Evolutionary conservation across 2,329 filamentous ascomycete genomes (phyloP), one percentile per base, ranked within the genome.

Genomic region (Diplodia sapinea): DNA sequence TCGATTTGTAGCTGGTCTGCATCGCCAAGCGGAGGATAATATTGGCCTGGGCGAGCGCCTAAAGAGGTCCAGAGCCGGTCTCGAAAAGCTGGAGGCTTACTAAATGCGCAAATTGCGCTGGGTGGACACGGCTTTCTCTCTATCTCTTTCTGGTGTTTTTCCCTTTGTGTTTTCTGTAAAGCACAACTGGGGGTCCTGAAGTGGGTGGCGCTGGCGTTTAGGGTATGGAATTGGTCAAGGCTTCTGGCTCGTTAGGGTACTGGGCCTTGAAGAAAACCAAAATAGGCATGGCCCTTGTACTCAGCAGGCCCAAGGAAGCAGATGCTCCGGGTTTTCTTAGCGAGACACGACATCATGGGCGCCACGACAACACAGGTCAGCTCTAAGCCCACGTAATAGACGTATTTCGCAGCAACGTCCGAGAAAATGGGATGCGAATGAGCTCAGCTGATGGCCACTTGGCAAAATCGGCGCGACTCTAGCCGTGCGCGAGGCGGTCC

Each of bases 1-100:
- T 8, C 71, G 71, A 17, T 80, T 80, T 59, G 74, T 80, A n/a
- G 73, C 73, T 49, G 72, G 70, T 23, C 70, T 80, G 13, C 70
- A 75, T 33, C 70, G 72, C 17, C 72, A 76, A 52, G 76, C 20
- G 13, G 64, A 66, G 47, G 65, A 64, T 36, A 51, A 56, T 38
- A 50, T 67, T 43, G 68, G 57, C 54, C 50, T 70, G 51, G 68
- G 70, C 5, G 69, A 71, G 17, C 59, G 69, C 33, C 49, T 71
- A 31, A 59, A 59, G 57, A 65, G 68, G 51, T 66, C 61, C 20
- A 52, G 69, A 38, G 68, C 59, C 4, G 67, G 64, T 4, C 59
- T 69, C 13, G 67, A 68, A 33, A 57, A 59, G n/a, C 49, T 68
- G 31, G 67, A 68, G 13, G 66, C 66, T 20, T 64, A 47, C 20